phyloP scores from a whole-genome alignment of 768 basidiomycete genomes.

The Tubosaeta brunneosetosa region DNA sequence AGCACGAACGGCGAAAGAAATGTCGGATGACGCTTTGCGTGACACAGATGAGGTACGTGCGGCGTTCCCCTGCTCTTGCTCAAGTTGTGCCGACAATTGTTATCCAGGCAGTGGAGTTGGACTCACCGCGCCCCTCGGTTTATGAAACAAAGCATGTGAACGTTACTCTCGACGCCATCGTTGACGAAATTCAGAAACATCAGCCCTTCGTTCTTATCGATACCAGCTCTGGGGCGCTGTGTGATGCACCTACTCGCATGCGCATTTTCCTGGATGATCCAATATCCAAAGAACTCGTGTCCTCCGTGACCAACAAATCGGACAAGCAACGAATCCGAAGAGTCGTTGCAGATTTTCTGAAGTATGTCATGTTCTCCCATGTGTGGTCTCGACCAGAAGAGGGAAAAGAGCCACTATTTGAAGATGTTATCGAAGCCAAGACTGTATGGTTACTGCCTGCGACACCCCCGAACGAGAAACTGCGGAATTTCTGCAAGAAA shows the following conservation, averaged over 20 bases:
- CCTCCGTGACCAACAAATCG: conserved; percentile 5
- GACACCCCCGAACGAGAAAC: background rate
- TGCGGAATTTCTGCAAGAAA: conserved; percentile 6
- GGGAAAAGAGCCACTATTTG: conserved; percentile 5
- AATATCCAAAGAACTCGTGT: conserved; percentile 2
- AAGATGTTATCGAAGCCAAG: conserved; percentile 3
- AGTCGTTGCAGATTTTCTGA: conserved; percentile 4
- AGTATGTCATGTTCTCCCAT: conserved; percentile 12
- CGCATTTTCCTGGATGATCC: background rate
- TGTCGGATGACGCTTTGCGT: conserved; percentile 5
- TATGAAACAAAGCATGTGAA: background rate
- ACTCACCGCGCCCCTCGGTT: background rate
- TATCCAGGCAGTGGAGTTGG: background rate
- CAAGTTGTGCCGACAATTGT: background rate
- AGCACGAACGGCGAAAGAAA: conserved; percentile 1
- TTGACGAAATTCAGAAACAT: background rate
- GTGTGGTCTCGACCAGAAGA: conserved; percentile 5
- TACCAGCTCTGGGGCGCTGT: background rate
- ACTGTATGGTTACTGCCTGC: conserved; percentile 4
- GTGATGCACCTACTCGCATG: background rate
- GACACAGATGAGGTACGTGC: conserved; percentile 5
- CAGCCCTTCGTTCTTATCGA: conserved; percentile 2
- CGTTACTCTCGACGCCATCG: background rate
- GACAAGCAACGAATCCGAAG: conserved; percentile 1
- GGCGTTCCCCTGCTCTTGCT: too few species aligned